Evolutionary conservation across 345 rosid species (phyloP), one percentile per base, ranked within the genome.

Genomic region (Anacardium occidentale): DNA sequence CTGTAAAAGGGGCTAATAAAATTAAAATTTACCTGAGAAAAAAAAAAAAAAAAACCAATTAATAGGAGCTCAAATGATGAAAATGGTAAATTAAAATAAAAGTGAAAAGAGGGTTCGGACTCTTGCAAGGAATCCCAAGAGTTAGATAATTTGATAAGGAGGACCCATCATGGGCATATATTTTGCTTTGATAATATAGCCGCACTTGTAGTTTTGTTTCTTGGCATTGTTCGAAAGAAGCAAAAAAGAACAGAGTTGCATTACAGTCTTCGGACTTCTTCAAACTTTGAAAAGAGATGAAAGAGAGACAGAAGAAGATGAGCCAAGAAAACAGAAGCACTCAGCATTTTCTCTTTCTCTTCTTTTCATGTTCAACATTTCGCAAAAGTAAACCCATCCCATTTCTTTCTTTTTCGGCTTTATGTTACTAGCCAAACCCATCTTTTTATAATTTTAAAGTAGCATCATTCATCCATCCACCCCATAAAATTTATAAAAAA

Each of bases 391-490:
- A 44, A 12, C 67, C 44, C 20, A 12, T 18, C 52, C 26, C 52
- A 3, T 63, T 63, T 11, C 24, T 62, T 37, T 62, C 20, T n/a
- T 18, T 29, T 29, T 29, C 3, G n/a, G n/a, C 32, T 3, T 29
- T 29, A 21, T 21, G n/a, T 63, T 25, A 4, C 1, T 25, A 63
- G 51, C 51, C 32, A 10, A 21, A 20, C 24, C 52, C 52, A 42
- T 63, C 67, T 63, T 63, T 63, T 63, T 21, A 40, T 12, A 42
- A 40, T 63, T 63, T 59, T 63, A 63, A 20, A 63, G 67, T 2
- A 5, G 51, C 52, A 50, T 15, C 53, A 50, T 50, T 37, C 53
- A 50, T 14, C 18, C 4, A 42, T 63, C 51, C 26, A 26, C 20
- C 18, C 15, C 18, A 50, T 14, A n/a, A 14, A 14, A 53, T 54